Conservation (phyloP, 2,329 filamentous ascomycete genomes). For the Chalara sp. region DNA sequence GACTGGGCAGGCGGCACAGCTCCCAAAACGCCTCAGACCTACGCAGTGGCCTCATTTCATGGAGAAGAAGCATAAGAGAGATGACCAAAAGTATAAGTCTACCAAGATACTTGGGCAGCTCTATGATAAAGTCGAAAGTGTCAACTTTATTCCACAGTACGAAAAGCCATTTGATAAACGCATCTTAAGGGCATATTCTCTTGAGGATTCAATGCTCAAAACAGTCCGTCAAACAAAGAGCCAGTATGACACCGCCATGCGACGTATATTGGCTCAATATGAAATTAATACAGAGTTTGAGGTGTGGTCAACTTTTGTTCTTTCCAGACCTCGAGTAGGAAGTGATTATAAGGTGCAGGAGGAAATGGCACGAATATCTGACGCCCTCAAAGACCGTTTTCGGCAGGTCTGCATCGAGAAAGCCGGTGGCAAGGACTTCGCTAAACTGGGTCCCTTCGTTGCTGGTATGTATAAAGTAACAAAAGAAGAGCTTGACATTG, state of each 20-base stretch:
- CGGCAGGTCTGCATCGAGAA: constrained; percentile 57
- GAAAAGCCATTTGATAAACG: constrained; percentile 67
- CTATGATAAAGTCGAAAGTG: constrained; percentile 64
- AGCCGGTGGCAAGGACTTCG: constrained; percentile 53
- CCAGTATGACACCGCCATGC: constrained; percentile 71
- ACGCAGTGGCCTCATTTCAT: constrained; percentile 78
- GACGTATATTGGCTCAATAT: constrained; percentile 77
- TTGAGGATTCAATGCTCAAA: constrained; percentile 47
- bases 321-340: constrained; percentile 64
- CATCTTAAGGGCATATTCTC: constrained; percentile 57
- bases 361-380: constrained; percentile 64
- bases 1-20: constrained; percentile 69
- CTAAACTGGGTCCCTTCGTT: constrained; percentile 62
- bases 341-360: constrained; percentile 85
- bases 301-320: constrained; percentile 78
- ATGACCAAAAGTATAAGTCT: constrained; percentile 55
- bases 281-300: constrained; percentile 86
- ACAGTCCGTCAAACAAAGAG: constrained; percentile 62
- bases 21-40: constrained; percentile 54
- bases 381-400: constrained; percentile 61
- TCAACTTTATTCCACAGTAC: constrained; percentile 69
- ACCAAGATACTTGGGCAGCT: constrained; percentile 68
- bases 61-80: constrained; percentile 52
- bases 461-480: constrained; percentile 87
- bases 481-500: constrained; percentile 57